Evolutionary conservation across 306 rosid genomes (phyloP).

Genomic region (Comarum palustre): DNA sequence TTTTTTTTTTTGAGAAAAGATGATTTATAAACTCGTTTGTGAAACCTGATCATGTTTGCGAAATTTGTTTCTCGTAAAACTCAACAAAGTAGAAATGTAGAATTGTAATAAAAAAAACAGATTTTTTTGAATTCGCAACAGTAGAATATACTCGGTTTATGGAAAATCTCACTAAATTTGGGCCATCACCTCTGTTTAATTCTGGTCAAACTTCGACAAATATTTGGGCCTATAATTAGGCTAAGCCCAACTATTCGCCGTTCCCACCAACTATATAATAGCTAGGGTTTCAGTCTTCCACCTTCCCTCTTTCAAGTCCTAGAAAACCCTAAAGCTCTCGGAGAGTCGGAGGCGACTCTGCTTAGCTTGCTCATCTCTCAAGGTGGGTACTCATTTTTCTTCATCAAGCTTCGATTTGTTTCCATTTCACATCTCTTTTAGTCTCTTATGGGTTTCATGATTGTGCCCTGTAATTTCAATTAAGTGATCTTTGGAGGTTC

Average conservation of each 20-base stretch:
- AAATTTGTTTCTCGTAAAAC: too few species aligned
- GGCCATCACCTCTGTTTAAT: not conserved
- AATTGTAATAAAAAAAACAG: too few species aligned
- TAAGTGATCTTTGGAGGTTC: not conserved
- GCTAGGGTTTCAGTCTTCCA: not conserved
- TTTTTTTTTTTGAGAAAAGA: too few species aligned
- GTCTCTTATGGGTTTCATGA: not conserved
- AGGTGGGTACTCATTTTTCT: not conserved
- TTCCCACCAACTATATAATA: not conserved
- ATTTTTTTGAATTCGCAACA: too few species aligned
- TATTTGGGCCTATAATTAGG: not conserved
- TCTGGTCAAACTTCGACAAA: not conserved
- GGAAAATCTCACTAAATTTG: not conserved
- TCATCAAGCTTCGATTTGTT: not conserved
- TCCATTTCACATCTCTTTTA: not conserved
- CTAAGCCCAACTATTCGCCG: too few species aligned
- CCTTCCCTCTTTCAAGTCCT: slow-evolving; percentile 1
- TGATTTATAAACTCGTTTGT: too few species aligned
- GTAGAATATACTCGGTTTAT: too few species aligned
- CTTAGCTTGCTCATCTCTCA: not conserved
- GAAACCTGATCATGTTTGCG: too few species aligned
- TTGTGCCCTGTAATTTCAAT: not conserved
- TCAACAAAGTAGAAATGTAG: too few species aligned
- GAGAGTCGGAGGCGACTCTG: slow-evolving; percentile 21
- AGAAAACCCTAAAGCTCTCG: slow-evolving; percentile 7